Percentiles rank a stretch among this genome's conserved stretches.
Conservation (phyloP, 148 eudicot genomes). For the Rhododendron ovatum region DNA sequence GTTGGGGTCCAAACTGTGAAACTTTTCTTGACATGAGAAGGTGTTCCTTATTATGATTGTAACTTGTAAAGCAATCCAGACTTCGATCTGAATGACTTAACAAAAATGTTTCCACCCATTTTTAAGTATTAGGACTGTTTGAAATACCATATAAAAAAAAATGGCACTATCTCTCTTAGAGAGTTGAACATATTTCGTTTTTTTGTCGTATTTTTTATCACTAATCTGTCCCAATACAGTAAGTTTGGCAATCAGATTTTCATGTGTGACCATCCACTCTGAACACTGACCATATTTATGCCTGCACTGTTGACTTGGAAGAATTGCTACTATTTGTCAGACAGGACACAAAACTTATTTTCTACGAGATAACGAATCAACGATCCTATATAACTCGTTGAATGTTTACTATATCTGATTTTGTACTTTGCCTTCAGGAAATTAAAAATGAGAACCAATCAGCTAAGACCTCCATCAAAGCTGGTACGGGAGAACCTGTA, state of each 20-base stretch:
- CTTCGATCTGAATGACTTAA: not conserved
- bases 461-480: conserved; percentile 22
- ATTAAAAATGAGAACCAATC: conserved; percentile 21
- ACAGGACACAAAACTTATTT: not conserved
- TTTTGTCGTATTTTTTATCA: not conserved
- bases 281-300: not conserved
- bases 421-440: conserved; percentile 27
- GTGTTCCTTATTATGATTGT: not conserved
- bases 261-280: not conserved
- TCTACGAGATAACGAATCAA: not conserved
- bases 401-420: not conserved
- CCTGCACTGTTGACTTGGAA: not conserved
- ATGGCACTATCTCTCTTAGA: not conserved
- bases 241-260: not conserved
- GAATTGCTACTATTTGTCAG: not conserved
- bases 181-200: not conserved
- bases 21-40: not conserved
- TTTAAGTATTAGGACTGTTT: not conserved
- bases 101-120: not conserved
- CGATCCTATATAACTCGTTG: not conserved
- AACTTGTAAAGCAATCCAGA: not conserved
- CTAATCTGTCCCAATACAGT: not conserved
- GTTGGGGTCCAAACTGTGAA: not conserved
- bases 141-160: not conserved
- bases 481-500: conserved; percentile 16